Conservation (phyloP, 1,139 yeast genomes). For the Yamadazyma jaroonii region DNA sequence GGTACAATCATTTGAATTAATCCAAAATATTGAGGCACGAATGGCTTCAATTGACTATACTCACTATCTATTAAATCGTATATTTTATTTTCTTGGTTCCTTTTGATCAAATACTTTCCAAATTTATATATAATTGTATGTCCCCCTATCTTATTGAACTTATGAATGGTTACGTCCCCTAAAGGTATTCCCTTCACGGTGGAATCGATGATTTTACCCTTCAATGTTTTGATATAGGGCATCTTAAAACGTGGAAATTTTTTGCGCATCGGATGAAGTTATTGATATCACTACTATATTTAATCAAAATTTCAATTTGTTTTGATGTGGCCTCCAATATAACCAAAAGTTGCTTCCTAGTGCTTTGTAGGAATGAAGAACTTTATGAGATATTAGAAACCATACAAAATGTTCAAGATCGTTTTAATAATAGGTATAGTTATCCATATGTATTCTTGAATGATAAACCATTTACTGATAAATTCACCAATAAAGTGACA, state of each 20-base stretch:
- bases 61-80: slow-evolving; percentile 75
- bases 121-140: slow-evolving; percentile 95
- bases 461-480: slow-evolving; percentile 26
- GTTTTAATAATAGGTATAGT: slow-evolving; percentile 59
- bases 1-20: slow-evolving; percentile 7
- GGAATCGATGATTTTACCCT: slow-evolving; percentile 1
- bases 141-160: slow-evolving; percentile 85
- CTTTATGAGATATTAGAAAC: slow-evolving; percentile 56
- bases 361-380: slow-evolving; percentile 72
- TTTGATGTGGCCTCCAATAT: not conserved
- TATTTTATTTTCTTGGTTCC: slow-evolving; percentile 87
- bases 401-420: slow-evolving; percentile 62
- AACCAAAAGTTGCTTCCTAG: slow-evolving; percentile 40
- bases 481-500: slow-evolving; percentile 23
- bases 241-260: slow-evolving; percentile 6
- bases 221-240: slow-evolving; percentile 4
- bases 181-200: slow-evolving; percentile 1
- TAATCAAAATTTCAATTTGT: not conserved
- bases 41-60: slow-evolving; percentile 74
- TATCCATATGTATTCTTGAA: slow-evolving; percentile 38
- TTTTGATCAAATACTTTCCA: slow-evolving; percentile 92
- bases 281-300: not conserved
- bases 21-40: slow-evolving; percentile 93
- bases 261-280: slow-evolving; percentile 1
- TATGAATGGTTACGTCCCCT: slow-evolving; percentile 53